Base-by-base conservation (phyloP, 768 basidiomycete genomes). In the Tricholoma sp. region DNA sequence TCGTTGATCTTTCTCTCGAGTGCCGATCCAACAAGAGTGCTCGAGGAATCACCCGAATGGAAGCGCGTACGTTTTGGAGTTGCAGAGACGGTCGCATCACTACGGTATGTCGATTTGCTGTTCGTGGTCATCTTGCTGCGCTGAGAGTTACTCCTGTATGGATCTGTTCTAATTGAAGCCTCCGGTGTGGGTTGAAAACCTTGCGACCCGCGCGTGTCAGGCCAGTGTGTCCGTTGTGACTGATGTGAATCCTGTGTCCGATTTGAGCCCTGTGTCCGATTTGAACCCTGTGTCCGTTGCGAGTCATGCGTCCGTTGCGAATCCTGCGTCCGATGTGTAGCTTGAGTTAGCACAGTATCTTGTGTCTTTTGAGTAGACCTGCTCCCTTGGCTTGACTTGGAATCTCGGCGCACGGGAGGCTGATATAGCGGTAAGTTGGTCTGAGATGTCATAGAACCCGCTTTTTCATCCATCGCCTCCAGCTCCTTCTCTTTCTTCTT, bases 11-110 rank as follows among this genome's bases (percentile, higher is more conserved):
- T 91, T 63, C 88, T 80, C 56, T 88, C 83, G 50, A 78, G 71
- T 1, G 85, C 86, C 15, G 86, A 88, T 2, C 88, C 88, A n/a
- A 91, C 80, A 29, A 91, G 81, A 1, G 88, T 91, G 59, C 80
- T 82, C 1, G 81, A 75, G 2, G 89, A 89, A 60, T 89, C 85
- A 20, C 79, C 81, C n/a, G 82, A 76, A 31, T 76, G 70, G 24
- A 75, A 61, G 7, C 66, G 69, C 28, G 63, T 52, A 13, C 65
- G 68, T 41, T 53, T 58, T 50, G 56, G 54, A 50, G 36, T 63
- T 39, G 58, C 54, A 33, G 39, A 49, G 34, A n/a, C 56, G 56
- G 42, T 59, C 28, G 24, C 33, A 8, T 44, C 59, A 52, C 54
- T 61, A 54, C 67, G 66, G 15, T 72, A 66, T 45, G 57, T 65